Evolutionary conservation across 2,329 filamentous ascomycete species (phyloP), one percentile per base, ranked within the genome.

Genomic region (Gaeumannomyces sp.): DNA sequence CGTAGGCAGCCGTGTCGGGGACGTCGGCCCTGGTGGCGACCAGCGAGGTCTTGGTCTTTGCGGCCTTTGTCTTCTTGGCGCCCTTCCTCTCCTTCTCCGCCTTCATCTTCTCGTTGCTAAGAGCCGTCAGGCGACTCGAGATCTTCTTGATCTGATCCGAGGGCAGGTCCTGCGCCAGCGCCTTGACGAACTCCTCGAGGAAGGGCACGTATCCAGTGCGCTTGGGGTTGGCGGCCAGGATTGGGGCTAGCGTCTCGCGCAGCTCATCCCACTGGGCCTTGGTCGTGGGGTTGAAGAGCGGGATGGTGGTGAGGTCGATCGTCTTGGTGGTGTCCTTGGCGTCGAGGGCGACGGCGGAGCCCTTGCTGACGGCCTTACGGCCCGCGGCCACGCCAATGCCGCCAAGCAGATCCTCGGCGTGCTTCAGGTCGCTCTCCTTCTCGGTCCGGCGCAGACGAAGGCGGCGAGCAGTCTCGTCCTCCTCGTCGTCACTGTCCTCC

Each of bases 111-210:
- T 98, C 95, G 76, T 99, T 99, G 75, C 92, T 86, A 65, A 97
- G 84, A 6, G 93, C 89, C n/a, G 93, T 97, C 73, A 99, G 79
- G 6, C 86, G 85, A 76, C 91, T 96, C 16, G 92, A 87, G 69
- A 97, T 86, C 84, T 98, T 98, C 86, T 98, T 97, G 79, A 98
- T 93, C 80, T 98, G 93, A 65, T 95, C 89, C 75, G 92, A 96
- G 19, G 90, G 88, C 70, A 99, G 79, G 33, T 97, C 93, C 79
- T 93, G 93, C 71, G 89, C 86, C 59, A 98, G 85, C 73, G 92
- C 88, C 82, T 96, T 97, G 69, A 85, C 79, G 73, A 99, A 95
- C 73, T 98, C 95, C 76, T 94, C 91, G 65, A 96, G 83, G 83
- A 97, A 98, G 59, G 96, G 79, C 38, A 86, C 79, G 79, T 98